A percentile compares a stretch with the other conserved stretches of the same genome.
These are phyloP conservation scores for Paramecium sexaurelia DNA, from an alignment of 73 alveolate genomes.

Conservation along the genomic window DNA sequence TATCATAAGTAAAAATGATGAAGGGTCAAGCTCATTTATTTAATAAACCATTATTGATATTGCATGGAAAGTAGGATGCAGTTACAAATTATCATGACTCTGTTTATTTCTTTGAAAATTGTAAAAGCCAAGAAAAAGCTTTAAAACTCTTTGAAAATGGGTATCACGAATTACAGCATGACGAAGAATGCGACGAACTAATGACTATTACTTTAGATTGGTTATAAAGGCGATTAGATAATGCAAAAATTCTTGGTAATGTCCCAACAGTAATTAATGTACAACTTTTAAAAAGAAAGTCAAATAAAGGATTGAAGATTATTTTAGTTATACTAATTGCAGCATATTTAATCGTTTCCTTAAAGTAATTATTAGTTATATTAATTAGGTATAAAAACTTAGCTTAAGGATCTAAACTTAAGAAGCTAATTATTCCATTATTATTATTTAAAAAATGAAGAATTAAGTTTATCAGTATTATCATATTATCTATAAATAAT, in stretches of 20 bases:
- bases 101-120: slow-evolving; percentile 64
- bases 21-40: not conserved
- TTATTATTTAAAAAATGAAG: not conserved
- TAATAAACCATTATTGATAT: slow-evolving; percentile 63
- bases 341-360: not conserved
- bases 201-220: slow-evolving; percentile 56
- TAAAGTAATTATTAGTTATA: not conserved
- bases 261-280: slow-evolving; percentile 11
- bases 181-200: slow-evolving; percentile 71
- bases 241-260: slow-evolving; percentile 60
- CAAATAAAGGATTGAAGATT: not conserved
- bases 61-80: slow-evolving; percentile 75
- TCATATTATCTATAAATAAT: not conserved
- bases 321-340: not conserved
- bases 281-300: not conserved
- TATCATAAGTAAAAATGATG: slow-evolving; percentile 11
- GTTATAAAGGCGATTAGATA: slow-evolving; percentile 57
- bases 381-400: not conserved
- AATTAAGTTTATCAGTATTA: not conserved
- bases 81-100: slow-evolving; percentile 66
- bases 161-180: slow-evolving; percentile 68
- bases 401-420: not conserved
- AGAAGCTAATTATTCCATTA: not conserved
- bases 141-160: slow-evolving; percentile 64
- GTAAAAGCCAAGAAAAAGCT: slow-evolving; percentile 67